These are phyloP conservation scores for Melampsora americana DNA, from an alignment of 1,284 basidiomycete species.

Conservation along the genomic window DNA sequence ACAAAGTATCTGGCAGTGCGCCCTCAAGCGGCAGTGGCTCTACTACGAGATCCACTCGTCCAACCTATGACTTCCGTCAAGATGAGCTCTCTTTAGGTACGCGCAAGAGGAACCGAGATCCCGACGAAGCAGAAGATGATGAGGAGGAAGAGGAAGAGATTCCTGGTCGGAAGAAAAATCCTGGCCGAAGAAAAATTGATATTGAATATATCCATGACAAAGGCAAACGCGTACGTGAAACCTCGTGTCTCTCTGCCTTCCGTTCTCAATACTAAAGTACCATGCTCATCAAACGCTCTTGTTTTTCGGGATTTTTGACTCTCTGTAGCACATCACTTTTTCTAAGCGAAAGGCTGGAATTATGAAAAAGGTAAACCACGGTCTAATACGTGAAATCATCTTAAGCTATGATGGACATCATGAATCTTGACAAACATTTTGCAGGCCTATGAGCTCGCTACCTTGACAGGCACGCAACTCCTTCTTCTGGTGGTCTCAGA, in stretches of 20 bases:
- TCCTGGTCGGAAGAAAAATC: conserved; percentile 56
- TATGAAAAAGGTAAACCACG: conserved; percentile 87
- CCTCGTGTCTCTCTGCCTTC: neutral
- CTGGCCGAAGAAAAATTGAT: conserved; percentile 91
- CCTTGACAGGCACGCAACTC: conserved; percentile 94
- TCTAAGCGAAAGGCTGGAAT: conserved; percentile 99
- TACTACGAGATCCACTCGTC: neutral
- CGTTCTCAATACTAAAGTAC: neutral
- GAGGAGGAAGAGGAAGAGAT: conserved; percentile 46
- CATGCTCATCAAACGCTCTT: neutral
- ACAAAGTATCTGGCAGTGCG: neutral
- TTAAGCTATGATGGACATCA: neutral
- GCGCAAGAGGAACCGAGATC: conserved; percentile 26
- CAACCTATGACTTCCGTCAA: conserved; percentile 13
- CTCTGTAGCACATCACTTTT: conserved; percentile 84
- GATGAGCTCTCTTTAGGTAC: conserved; percentile 23
- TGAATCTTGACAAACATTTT: conserved; percentile 7
- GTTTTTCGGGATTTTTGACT: neutral
- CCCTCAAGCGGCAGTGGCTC: neutral
- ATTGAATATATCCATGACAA: conserved; percentile 99
- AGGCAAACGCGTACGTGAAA: conserved; percentile 65
- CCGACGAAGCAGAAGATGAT: conserved; percentile 36
- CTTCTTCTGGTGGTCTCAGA: conserved; percentile 94
- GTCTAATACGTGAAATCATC: conserved; percentile 43
- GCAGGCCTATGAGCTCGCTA: conserved; percentile 94